phyloP scores from a whole-genome alignment of 179 eudicot species.

The Patellifolia procumbens region DNA sequence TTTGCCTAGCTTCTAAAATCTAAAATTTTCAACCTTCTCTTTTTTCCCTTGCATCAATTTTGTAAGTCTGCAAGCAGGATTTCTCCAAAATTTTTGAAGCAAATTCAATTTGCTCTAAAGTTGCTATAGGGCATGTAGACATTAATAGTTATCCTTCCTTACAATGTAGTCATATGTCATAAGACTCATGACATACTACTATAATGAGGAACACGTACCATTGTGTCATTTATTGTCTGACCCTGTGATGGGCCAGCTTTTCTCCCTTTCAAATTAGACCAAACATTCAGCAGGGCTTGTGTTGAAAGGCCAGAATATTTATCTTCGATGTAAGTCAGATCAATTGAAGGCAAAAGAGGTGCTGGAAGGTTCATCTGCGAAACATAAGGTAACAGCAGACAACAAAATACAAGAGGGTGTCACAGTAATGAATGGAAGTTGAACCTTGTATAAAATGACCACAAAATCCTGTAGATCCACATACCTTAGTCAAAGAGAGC shows the following conservation, averaged over 20 bases:
- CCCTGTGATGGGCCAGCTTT: conserved; percentile 29
- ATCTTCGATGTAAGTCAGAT: conserved; percentile 60
- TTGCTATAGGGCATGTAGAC: not conserved
- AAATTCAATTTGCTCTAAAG: not conserved
- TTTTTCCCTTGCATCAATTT: not conserved
- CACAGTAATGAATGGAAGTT: not conserved
- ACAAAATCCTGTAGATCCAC: conserved; percentile 2
- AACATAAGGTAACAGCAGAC: not conserved
- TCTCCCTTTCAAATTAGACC: conserved; percentile 68
- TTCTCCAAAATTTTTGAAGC: not conserved
- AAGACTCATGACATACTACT: not conserved
- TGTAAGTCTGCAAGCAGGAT: not conserved
- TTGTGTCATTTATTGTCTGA: conserved; percentile 35
- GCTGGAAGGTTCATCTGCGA: conserved; percentile 61
- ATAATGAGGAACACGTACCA: conserved; percentile 39
- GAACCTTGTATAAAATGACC: not conserved
- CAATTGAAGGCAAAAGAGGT: conserved; percentile 48
- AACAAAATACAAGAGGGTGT: not conserved
- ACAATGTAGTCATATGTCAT: not conserved
- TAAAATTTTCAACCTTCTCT: not conserved
- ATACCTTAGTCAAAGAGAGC: conserved; percentile 62
- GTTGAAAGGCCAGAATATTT: conserved; percentile 83
- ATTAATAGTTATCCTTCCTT: not conserved
- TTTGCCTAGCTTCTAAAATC: not conserved
- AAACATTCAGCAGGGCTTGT: conserved; percentile 67